Conservation (phyloP, 345 rosid genomes). For the Physaria fendleri region DNA sequence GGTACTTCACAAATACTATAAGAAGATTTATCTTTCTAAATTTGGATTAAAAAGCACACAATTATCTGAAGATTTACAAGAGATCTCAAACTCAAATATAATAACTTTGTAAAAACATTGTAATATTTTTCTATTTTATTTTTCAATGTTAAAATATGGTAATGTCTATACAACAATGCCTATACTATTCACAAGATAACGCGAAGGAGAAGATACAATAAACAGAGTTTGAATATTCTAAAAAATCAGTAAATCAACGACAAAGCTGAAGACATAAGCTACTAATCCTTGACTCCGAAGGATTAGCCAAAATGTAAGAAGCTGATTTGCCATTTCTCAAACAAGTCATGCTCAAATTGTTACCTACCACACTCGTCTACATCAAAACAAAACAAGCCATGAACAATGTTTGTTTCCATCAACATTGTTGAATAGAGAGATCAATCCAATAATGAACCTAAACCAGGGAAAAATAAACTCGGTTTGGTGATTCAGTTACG, state of each 20-base stretch:
- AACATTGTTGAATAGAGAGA: conserved; percentile 66
- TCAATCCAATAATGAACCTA: conserved; percentile 56
- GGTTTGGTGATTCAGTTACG: background rate
- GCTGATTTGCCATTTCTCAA: conserved; percentile 50
- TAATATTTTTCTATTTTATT: too few relatives aligned
- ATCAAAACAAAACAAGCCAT: conserved; percentile 38
- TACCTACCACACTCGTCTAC: conserved; percentile 60
- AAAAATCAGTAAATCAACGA: conserved; percentile 40
- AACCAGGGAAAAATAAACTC: conserved; percentile 5
- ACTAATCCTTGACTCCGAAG: conserved; percentile 41
- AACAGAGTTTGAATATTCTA: too few relatives aligned
- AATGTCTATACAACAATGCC: too few relatives aligned
- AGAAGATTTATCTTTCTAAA: too few relatives aligned
- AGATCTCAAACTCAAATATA: background rate
- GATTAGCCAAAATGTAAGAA: conserved; percentile 35
- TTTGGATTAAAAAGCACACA: background rate
- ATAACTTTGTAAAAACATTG: background rate
- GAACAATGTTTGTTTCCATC: conserved; percentile 91
- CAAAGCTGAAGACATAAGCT: conserved; percentile 58
- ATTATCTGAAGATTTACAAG: background rate
- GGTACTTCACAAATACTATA: too few relatives aligned
- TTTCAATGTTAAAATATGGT: too few relatives aligned
- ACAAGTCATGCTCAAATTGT: conserved; percentile 70
- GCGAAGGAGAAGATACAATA: too few relatives aligned
- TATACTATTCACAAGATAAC: too few relatives aligned